These are phyloP conservation scores for Ascochyta koolunga DNA, from an alignment of 2,329 filamentous ascomycete genomes.

Conservation along the genomic window DNA sequence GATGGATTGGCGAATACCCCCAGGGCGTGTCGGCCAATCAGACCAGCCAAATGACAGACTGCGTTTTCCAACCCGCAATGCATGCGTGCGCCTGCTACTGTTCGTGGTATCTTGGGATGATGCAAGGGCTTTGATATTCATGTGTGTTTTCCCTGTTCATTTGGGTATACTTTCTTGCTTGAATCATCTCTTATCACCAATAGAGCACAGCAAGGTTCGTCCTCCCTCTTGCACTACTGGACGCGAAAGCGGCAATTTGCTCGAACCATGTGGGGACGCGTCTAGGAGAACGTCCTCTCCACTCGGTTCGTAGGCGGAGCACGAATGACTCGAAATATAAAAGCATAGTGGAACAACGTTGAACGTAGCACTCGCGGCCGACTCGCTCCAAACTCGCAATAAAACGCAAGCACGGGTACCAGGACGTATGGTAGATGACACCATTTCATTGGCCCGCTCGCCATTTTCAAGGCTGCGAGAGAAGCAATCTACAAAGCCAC, in stretches of 20 bases:
- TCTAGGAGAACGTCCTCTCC: not conserved
- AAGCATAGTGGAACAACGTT: not conserved
- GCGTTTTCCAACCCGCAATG: not conserved
- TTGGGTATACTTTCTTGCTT: not conserved
- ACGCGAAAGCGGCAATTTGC: not conserved
- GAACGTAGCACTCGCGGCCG: not conserved
- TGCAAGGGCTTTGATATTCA: no score
- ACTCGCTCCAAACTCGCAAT: not conserved
- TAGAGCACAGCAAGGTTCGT: not conserved
- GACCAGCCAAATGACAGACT: not conserved
- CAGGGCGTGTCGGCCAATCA: no score
- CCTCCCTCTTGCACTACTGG: not conserved
- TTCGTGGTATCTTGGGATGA: not conserved
- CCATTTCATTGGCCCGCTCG: slow-evolving; percentile 7
- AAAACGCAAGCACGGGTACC: not conserved
- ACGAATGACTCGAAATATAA: not conserved
- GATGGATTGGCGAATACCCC: not conserved
- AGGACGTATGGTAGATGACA: slow-evolving; percentile 1
- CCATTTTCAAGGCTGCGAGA: not conserved
- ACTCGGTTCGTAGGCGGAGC: not conserved
- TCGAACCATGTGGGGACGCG: not conserved
- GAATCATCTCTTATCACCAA: not conserved
- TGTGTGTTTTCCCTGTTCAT: not conserved
- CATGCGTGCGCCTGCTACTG: not conserved
- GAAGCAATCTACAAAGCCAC: not conserved